Percentiles rank a stretch among this genome's conserved stretches.
These are phyloP conservation scores for Xylaria sp. DNA, from an alignment of 2,329 filamentous ascomycete genomes.

Conservation along the genomic window DNA sequence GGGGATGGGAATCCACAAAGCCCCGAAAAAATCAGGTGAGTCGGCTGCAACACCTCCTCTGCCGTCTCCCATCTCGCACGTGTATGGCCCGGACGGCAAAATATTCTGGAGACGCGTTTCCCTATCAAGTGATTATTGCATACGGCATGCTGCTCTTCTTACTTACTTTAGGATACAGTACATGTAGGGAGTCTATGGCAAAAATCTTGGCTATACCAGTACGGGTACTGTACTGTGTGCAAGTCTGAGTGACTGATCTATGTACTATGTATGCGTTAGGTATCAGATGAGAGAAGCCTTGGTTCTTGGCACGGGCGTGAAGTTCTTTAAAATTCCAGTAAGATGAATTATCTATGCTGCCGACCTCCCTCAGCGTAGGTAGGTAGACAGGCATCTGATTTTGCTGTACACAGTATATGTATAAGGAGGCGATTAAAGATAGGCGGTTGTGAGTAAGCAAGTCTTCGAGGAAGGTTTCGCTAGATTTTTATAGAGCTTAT, in stretches of 20 bases:
- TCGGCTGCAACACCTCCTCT: constrained; percentile 17
- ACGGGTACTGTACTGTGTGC: background rate
- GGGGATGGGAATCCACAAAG: constrained; percentile 16
- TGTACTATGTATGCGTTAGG: background rate
- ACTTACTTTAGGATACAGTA: background rate
- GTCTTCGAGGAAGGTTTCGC: background rate
- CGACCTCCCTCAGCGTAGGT: background rate
- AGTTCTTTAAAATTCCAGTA: background rate
- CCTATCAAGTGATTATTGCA: constrained; percentile 31
- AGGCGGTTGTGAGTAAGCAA: background rate
- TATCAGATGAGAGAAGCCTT: background rate
- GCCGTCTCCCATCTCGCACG: constrained; percentile 19
- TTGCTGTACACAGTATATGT: background rate
- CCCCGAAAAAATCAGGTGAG: constrained; percentile 29
- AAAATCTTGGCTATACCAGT: background rate
- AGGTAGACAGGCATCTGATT: background rate
- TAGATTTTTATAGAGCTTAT: no score
- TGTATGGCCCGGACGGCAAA: constrained; percentile 21
- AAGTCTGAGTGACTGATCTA: background rate
- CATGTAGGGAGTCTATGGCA: background rate
- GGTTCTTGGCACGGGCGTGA: background rate
- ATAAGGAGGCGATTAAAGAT: background rate
- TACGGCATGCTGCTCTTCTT: constrained; percentile 12
- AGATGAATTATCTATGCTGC: no score
- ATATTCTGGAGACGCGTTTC: constrained; percentile 22